Conservation (phyloP, 2,329 filamentous ascomycete species). For the Ophiostoma piceae region DNA sequence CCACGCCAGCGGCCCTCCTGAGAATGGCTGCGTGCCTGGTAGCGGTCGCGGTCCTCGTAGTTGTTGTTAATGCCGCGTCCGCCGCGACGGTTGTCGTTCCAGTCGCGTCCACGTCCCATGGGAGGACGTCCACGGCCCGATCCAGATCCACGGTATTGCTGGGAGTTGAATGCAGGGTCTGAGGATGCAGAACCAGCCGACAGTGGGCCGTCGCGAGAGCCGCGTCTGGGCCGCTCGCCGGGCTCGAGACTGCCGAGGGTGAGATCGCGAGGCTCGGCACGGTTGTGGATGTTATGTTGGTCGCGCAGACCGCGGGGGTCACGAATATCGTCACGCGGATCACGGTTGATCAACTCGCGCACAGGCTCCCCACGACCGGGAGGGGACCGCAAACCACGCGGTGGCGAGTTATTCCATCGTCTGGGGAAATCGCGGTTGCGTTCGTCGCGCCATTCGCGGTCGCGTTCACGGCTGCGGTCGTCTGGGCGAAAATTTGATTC, state of each 20-base stretch:
- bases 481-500: constrained; percentile 48
- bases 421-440: constrained; percentile 51
- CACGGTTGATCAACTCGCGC: constrained; percentile 31
- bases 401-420: constrained; percentile 51
- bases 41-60: constrained; percentile 60
- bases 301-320: constrained; percentile 55
- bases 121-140: constrained; percentile 48
- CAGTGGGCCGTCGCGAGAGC: constrained; percentile 66
- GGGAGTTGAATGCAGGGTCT: constrained; percentile 56
- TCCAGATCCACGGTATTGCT: constrained; percentile 52
- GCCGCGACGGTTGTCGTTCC: constrained; percentile 45
- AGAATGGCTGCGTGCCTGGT: constrained; percentile 58
- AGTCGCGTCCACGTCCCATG: constrained; percentile 39
- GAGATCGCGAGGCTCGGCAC: constrained; percentile 43
- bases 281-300: constrained; percentile 48
- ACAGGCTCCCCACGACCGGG: constrained; percentile 17
- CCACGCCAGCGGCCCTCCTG: constrained; percentile 56
- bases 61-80: constrained; percentile 41
- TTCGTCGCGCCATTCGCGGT: constrained; percentile 38
- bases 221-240: constrained; percentile 57
- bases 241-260: constrained; percentile 62
- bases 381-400: constrained; percentile 43
- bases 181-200: constrained; percentile 67
- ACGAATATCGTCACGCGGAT: not conserved
- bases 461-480: constrained; percentile 51